phyloP scores from a whole-genome alignment of 1,284 basidiomycete species.

The Hymenochaete sp. region DNA sequence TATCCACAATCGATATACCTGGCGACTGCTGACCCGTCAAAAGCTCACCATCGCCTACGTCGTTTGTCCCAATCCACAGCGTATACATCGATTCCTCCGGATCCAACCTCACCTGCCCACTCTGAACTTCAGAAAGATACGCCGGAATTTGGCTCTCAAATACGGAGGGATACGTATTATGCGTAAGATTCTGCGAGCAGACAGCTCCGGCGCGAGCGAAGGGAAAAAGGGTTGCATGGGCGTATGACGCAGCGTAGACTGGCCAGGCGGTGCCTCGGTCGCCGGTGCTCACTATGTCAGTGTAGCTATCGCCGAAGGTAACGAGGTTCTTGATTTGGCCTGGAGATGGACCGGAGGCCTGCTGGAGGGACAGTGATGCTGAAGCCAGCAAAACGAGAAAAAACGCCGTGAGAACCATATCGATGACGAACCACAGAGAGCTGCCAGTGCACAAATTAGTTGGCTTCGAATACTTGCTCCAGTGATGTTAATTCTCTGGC shows the following conservation, averaged over 20 bases:
- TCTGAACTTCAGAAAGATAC: conserved; percentile 27
- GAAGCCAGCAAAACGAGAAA: neutral
- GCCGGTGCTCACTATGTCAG: conserved; percentile 30
- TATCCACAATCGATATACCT: conserved; percentile 35
- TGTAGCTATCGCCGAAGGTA: conserved; percentile 41
- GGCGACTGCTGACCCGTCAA: conserved; percentile 30
- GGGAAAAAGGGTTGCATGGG: conserved; percentile 31
- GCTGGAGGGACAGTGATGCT: neutral
- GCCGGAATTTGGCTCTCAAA: conserved; percentile 32
- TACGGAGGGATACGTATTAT: conserved; percentile 31
- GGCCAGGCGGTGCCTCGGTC: conserved; percentile 38
- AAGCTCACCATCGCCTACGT: conserved; percentile 32
- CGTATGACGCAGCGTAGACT: conserved; percentile 33
- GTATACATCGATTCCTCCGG: conserved; percentile 36
- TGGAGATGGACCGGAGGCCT: neutral
- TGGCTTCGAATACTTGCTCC: too few species aligned
- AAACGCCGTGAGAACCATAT: neutral
- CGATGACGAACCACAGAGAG: too few species aligned
- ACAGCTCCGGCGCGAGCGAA: conserved; percentile 37
- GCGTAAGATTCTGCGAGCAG: conserved; percentile 36
- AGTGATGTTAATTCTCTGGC: too few species aligned
- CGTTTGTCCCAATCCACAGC: conserved; percentile 45
- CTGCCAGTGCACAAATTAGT: too few species aligned
- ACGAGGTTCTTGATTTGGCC: conserved; percentile 32
- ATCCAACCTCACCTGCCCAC: conserved; percentile 24